Conservation (phyloP, 2,329 filamentous ascomycete genomes). For the Fusarium chuoi region DNA sequence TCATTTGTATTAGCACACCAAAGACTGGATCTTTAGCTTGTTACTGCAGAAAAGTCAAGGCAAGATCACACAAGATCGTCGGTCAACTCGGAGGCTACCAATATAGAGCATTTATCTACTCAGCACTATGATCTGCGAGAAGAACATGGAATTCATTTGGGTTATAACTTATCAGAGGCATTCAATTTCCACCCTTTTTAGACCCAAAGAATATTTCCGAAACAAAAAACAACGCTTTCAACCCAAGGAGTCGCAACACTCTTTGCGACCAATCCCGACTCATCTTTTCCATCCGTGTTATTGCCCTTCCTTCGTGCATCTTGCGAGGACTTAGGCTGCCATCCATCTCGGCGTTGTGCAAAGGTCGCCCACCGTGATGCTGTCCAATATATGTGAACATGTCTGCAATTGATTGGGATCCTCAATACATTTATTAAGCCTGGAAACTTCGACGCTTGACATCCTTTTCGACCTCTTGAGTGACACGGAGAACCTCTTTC, state of each 20-base stretch:
- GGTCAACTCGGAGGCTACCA: constrained; percentile 15
- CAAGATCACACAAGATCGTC: background rate
- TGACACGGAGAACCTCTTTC: constrained; percentile 77
- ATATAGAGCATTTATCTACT: constrained; percentile 15
- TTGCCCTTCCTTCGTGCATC: background rate
- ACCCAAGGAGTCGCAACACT: background rate
- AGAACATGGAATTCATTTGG: constrained; percentile 2
- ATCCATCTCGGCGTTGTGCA: background rate
- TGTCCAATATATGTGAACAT: background rate
- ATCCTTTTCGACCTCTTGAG: constrained; percentile 66
- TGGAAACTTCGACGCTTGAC: constrained; percentile 50
- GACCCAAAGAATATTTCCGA: background rate
- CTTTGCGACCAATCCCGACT: background rate
- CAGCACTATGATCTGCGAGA: background rate
- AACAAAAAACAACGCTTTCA: constrained; percentile 27
- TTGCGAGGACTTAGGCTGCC: background rate
- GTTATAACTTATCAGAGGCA: background rate
- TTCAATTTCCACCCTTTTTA: constrained; percentile 1
- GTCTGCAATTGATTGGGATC: background rate
- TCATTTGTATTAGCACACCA: background rate
- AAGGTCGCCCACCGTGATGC: background rate
- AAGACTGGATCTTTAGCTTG: constrained; percentile 30
- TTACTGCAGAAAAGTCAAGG: background rate
- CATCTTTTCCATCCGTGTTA: background rate
- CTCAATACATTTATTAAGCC: constrained; percentile 6